These are phyloP conservation scores for Phycomyces nitens DNA, from an alignment of 192 early-diverging fungal genomes.

Conservation along the genomic window DNA sequence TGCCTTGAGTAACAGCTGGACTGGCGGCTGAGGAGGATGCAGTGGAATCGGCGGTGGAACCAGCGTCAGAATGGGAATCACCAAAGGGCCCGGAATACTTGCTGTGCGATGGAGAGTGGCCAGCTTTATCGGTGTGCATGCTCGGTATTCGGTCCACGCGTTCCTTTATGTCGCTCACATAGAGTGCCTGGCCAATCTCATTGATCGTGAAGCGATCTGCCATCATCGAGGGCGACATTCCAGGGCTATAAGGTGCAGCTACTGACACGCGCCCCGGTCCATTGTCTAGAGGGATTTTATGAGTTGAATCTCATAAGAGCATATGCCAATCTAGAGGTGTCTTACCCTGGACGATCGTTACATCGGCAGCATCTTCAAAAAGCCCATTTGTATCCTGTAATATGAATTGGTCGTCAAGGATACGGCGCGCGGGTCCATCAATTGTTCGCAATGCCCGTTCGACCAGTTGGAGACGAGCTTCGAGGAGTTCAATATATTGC, in stretches of 20 bases:
- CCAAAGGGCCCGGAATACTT: not conserved
- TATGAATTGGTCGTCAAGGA: constrained; percentile 4
- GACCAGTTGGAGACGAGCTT: constrained; percentile 28
- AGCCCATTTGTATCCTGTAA: not conserved
- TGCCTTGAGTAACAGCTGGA: not conserved
- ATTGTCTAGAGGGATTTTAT: too few relatives aligned
- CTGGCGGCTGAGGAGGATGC: constrained; percentile 8
- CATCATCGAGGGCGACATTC: not conserved
- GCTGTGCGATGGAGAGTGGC: not conserved
- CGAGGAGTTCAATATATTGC: constrained; percentile 39
- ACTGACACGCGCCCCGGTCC: not conserved
- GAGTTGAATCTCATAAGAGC: not conserved
- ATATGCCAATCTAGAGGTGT: not conserved
- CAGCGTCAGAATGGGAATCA: constrained; percentile 18
- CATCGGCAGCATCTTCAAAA: not conserved
- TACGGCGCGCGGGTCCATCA: constrained; percentile 14
- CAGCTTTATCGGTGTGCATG: not conserved
- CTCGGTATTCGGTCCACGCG: constrained; percentile 16
- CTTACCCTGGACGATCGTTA: not conserved
- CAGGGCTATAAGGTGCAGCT: constrained; percentile 8
- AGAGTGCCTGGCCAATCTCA: constrained; percentile 33
- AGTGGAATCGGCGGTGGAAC: constrained; percentile 9
- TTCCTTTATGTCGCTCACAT: constrained; percentile 20
- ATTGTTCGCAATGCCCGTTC: constrained; percentile 29
- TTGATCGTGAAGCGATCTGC: constrained; percentile 22